phyloP scores from a whole-genome alignment of 75 land plant genomes.

The Pseudotsuga menziesii region DNA sequence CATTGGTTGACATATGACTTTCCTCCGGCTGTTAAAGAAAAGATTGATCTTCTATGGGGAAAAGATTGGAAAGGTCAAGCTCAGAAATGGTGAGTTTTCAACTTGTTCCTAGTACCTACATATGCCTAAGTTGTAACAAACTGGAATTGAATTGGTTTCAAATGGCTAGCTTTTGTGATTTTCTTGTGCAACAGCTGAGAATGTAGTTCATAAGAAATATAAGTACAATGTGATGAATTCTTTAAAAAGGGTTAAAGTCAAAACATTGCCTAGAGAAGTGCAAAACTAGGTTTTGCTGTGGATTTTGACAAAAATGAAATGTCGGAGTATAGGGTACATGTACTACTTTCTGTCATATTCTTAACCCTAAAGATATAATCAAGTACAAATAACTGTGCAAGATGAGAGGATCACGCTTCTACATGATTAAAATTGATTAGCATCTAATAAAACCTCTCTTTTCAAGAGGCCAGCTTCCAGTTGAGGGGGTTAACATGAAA shows the following conservation, averaged over 20 bases:
- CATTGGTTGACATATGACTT: conserved; percentile 88
- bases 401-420: background rate
- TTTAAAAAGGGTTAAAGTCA: background rate
- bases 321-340: background rate
- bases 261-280: background rate
- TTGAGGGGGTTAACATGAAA: background rate
- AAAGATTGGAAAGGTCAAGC: conserved; percentile 90
- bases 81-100: conserved; percentile 68
- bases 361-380: background rate
- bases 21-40: conserved; percentile 80
- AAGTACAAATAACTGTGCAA: background rate
- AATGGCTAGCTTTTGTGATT: background rate
- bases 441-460: background rate
- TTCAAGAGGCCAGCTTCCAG: background rate
- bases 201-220: background rate
- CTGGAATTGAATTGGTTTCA: too few species aligned
- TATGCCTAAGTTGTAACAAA: background rate
- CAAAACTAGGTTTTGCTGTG: background rate
- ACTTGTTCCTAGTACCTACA: background rate
- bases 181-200: background rate
- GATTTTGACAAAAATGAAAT: background rate
- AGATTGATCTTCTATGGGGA: conserved; percentile 72
- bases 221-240: background rate
- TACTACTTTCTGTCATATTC: background rate
- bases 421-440: background rate